These are phyloP conservation scores for Neonectria ditissima DNA, from an alignment of 2,329 filamentous ascomycete species.

Conservation along the genomic window DNA sequence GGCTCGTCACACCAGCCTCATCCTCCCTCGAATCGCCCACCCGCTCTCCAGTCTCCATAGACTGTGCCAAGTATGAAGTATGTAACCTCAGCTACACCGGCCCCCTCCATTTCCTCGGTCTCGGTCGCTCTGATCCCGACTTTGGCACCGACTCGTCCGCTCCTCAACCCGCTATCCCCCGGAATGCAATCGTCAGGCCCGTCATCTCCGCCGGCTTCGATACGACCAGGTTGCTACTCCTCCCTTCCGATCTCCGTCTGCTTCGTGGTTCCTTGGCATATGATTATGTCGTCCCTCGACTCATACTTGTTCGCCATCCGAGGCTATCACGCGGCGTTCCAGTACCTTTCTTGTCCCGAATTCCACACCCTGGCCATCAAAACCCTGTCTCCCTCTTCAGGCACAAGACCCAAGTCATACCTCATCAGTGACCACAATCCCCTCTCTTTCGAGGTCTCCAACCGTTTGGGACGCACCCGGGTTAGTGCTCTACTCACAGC, in stretches of 20 bases:
- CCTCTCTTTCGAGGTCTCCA: constrained; percentile 3
- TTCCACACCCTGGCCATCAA: background rate
- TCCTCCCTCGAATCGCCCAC: constrained; percentile 28
- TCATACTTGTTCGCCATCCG: background rate
- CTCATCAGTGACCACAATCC: background rate
- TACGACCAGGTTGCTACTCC: background rate
- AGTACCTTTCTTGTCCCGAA: background rate
- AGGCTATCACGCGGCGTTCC: background rate
- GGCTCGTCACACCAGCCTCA: constrained; percentile 40
- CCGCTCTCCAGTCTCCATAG: constrained; percentile 25
- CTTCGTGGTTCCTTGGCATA: background rate
- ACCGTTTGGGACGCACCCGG: constrained; percentile 12
- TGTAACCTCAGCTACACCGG: constrained; percentile 33
- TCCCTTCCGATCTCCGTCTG: background rate
- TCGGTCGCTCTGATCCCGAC: constrained; percentile 9
- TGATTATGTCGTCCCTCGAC: background rate
- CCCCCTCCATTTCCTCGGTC: constrained; percentile 21
- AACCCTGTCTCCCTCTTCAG: background rate
- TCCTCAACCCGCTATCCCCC: constrained; percentile 17
- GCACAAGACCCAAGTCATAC: background rate
- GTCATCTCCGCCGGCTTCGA: constrained; percentile 15
- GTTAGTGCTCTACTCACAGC: constrained; percentile 22
- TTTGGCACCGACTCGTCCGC: constrained; percentile 18
- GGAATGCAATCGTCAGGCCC: constrained; percentile 7
- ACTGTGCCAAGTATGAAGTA: constrained; percentile 3